Evolutionary conservation across 2,329 filamentous ascomycete species (phyloP), one percentile per base, ranked within the genome.

Genomic region (Phialemoniopsis sp.): DNA sequence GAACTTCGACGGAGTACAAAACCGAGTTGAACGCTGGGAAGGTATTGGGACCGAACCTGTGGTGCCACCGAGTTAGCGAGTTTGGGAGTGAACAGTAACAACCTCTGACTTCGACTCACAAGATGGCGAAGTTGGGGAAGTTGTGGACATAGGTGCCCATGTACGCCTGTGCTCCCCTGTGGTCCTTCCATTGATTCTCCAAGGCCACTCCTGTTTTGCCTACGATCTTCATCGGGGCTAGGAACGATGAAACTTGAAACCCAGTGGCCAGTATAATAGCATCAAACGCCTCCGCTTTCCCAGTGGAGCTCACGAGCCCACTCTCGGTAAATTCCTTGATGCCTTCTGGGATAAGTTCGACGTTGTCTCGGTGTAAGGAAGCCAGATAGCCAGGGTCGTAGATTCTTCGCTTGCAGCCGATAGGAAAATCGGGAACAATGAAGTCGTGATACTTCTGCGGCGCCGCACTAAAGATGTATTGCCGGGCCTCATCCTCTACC

Each of bases 391-490:
- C 56, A 0, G 60, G 55, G 28, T 63, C 61, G 7, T 54, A 57
- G 28, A 64, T 57, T 3, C 59, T 53, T 3, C 61, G 46, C 41
- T 63, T 64, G 36, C 61, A 65, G 0, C 60, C 62, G 3, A 63
- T 39, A 2, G 58, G 55, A 1, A 56, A 58, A 6, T 54, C 46
- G 0, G 61, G 61, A 1, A 63, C 43, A 0, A 65, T 40, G 32
- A 52, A 49, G 8, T 55, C 49, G 13, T 49, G 47, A 26, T 63
- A 61, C 32, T 53, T 52, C 1, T 43, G 40, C 0, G 57, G 59
- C 1, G 54, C 51, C 2, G 46, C 43, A 7, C 28, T 47, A 2
- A 38, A 37, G 4, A 62, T 59, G 32, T 62, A 63, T n/a, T n/a
- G n/a, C n/a, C n/a, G n/a, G n/a, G n/a, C n/a, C n/a, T n/a, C n/a